Percentiles rank a stretch among this genome's conserved stretches.
Conservation (phyloP, 2,329 filamentous ascomycete species). For the Fusarium sp. region DNA sequence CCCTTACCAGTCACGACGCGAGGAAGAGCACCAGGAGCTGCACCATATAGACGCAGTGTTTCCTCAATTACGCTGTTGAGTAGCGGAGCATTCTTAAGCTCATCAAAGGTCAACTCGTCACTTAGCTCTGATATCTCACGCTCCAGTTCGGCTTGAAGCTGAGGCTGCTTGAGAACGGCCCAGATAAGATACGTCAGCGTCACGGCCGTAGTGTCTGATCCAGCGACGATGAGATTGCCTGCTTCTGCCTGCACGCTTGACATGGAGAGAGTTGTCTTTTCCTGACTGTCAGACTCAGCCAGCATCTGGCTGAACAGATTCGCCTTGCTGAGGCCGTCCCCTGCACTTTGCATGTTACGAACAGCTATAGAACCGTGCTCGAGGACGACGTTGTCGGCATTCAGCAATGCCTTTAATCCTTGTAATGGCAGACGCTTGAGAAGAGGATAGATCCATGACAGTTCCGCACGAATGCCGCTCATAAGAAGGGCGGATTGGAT, state of each 20-base stretch:
- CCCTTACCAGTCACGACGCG: slow-evolving; percentile 1
- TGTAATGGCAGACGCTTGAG: background rate
- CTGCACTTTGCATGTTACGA: background rate
- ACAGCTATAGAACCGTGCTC: background rate
- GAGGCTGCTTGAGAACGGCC: slow-evolving; percentile 5
- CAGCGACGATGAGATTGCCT: slow-evolving; percentile 11
- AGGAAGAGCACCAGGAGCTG: slow-evolving; percentile 17
- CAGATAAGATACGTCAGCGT: slow-evolving; percentile 25
- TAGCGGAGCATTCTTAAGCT: background rate
- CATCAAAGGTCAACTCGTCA: background rate
- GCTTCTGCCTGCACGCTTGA: background rate
- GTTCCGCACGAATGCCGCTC: background rate
- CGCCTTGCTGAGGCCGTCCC: background rate
- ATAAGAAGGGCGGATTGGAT: background rate
- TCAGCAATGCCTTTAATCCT: background rate
- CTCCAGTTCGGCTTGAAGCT: slow-evolving; percentile 2
- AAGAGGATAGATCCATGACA: background rate
- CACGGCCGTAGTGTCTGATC: slow-evolving; percentile 16
- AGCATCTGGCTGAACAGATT: slow-evolving; percentile 1
- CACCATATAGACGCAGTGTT: slow-evolving; percentile 21
- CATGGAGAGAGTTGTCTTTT: background rate
- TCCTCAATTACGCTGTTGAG: slow-evolving; percentile 25
- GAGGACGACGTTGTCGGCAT: background rate
- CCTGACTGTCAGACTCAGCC: background rate
- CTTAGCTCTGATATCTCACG: background rate